Percentiles rank a stretch among this genome's conserved stretches.
These are phyloP conservation scores for Holtermanniella nyarrowii DNA, from an alignment of 768 basidiomycete species.

Conservation along the genomic window DNA sequence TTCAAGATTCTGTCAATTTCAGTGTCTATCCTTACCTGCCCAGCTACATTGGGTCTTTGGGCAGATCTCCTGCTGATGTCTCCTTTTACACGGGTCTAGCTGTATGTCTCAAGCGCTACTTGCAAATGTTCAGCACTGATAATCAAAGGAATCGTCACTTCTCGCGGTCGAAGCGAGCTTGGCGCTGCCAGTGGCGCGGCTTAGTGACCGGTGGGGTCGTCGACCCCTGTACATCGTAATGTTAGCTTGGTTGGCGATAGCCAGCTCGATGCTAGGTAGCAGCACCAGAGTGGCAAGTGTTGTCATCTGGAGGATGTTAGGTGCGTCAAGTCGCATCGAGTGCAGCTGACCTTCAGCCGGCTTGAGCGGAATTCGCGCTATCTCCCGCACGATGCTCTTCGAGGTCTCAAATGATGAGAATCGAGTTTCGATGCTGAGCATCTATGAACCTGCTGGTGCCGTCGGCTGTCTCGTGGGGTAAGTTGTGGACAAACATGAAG, in stretches of 20 bases:
- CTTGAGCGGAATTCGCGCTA: neutral
- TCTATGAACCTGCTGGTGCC: neutral
- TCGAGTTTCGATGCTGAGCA: neutral
- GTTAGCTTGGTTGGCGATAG: neutral
- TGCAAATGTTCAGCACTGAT: no score
- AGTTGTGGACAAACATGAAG: neutral
- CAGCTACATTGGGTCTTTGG: neutral
- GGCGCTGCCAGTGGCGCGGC: neutral
- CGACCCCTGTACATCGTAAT: neutral
- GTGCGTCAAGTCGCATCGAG: no score
- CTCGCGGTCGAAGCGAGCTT: neutral
- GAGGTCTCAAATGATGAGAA: neutral
- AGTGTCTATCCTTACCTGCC: neutral
- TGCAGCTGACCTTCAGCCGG: neutral
- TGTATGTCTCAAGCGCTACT: no score
- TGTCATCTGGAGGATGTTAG: neutral
- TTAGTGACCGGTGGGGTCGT: neutral
- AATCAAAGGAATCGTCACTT: neutral
- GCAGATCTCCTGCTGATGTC: neutral
- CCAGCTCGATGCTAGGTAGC: neutral
- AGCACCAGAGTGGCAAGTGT: neutral
- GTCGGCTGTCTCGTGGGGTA: neutral
- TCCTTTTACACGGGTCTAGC: neutral
- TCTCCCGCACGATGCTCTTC: neutral
- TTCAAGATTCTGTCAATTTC: neutral